These are phyloP conservation scores for Amoebophrya sp. DNA, from an alignment of 169 alveolate genomes.

Conservation along the genomic window DNA sequence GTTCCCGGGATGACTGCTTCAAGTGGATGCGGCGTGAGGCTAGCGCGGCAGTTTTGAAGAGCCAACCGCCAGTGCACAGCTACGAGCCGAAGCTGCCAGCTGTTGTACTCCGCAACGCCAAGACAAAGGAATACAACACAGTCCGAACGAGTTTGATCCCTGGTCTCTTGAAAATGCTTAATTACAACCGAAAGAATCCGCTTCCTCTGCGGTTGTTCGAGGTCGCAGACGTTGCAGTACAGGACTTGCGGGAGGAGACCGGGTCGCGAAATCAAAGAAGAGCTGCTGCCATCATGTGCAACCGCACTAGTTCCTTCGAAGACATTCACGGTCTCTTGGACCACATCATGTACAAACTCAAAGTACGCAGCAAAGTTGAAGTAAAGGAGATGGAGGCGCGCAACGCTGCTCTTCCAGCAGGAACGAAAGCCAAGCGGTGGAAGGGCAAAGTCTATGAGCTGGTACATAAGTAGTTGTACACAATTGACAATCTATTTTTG, in stretches of 20 bases:
- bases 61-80: not conserved
- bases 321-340: constrained; percentile 6
- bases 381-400: not conserved
- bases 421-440: not conserved
- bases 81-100: constrained; percentile 50
- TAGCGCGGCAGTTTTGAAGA: not conserved
- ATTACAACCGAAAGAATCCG: constrained; percentile 54
- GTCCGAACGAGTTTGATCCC: constrained; percentile 71
- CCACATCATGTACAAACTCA: not conserved
- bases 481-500: no score
- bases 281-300: not conserved
- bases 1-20: constrained; percentile 8
- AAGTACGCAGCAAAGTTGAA: not conserved
- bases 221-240: constrained; percentile 36
- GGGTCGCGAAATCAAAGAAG: not conserved
- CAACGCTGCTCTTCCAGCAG: no score
- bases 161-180: constrained; percentile 62
- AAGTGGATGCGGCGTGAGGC: constrained; percentile 28
- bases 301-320: not conserved
- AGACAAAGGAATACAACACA: constrained; percentile 63
- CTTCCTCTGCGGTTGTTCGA: constrained; percentile 70
- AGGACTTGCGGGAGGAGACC: not conserved
- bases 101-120: constrained; percentile 63
- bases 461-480: no score
- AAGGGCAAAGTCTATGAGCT: not conserved